Conservation (phyloP, 1,284 basidiomycete species). For the Ustilago curta region DNA sequence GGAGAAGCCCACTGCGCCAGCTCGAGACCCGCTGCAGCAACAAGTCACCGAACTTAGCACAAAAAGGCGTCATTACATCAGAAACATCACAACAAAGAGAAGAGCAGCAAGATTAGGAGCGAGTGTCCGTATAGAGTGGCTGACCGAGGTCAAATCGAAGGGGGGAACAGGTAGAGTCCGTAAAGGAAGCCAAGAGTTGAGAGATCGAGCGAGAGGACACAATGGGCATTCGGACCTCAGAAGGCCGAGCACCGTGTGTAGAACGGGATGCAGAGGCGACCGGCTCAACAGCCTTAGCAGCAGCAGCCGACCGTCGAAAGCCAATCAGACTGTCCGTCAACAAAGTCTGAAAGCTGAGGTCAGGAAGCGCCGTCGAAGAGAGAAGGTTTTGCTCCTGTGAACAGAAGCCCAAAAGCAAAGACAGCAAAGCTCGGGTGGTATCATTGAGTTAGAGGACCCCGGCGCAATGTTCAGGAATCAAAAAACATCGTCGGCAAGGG, state of each 20-base stretch:
- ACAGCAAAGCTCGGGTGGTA: slow-evolving; percentile 33
- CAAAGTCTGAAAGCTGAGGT: slow-evolving; percentile 13
- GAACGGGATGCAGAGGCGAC: not conserved
- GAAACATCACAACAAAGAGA: slow-evolving; percentile 4
- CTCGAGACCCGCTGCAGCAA: not conserved
- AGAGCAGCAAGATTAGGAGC: not conserved
- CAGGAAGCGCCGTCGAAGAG: slow-evolving; percentile 11
- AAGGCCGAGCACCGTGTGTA: not conserved
- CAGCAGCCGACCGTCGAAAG: slow-evolving; percentile 7
- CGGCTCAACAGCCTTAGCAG: not conserved
- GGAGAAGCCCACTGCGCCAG: not conserved
- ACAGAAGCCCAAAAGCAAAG: slow-evolving; percentile 18
- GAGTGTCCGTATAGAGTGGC: slow-evolving; percentile 5
- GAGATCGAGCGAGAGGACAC: slow-evolving; percentile 1
- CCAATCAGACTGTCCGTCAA: not conserved
- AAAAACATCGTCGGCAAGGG: not conserved
- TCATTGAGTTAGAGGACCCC: slow-evolving; percentile 27
- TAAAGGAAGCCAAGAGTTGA: slow-evolving; percentile 1
- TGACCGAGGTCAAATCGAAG: too few relatives aligned
- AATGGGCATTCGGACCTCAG: not conserved
- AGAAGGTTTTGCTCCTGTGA: not conserved
- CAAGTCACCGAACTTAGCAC: not conserved
- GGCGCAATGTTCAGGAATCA: not conserved
- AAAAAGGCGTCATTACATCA: not conserved
- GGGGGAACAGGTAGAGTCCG: not conserved